Percentiles rank a stretch among this genome's conserved stretches.
phyloP scores from a whole-genome alignment of 148 eudicot genomes.

The Vaccinium corymbosum region DNA sequence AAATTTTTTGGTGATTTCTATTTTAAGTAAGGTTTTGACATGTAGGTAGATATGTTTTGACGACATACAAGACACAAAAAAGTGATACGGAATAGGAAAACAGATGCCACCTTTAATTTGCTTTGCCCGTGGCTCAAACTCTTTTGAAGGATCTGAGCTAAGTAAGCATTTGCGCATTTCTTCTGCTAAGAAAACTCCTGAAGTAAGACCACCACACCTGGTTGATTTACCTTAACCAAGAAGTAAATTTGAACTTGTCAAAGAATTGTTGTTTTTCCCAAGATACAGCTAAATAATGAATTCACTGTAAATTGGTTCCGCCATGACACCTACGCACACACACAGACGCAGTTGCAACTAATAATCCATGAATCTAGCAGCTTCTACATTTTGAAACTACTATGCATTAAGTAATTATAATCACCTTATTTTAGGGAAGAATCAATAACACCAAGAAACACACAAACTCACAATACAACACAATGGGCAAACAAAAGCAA shows the following conservation, averaged over 20 bases:
- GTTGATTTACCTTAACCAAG: slow-evolving; percentile 15
- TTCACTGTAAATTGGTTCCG: not conserved
- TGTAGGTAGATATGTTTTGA: not conserved
- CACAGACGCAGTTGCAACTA: not conserved
- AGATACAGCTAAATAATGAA: not conserved
- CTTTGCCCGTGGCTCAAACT: not conserved
- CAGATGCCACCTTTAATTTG: slow-evolving; percentile 9
- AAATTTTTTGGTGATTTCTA: not conserved
- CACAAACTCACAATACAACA: not conserved
- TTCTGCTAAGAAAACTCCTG: slow-evolving; percentile 10
- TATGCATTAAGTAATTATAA: not conserved
- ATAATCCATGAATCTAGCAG: not conserved
- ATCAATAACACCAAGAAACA: not conserved
- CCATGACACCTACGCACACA: not conserved
- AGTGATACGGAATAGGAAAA: not conserved
- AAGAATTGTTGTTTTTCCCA: not conserved
- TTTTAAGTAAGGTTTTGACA: not conserved
- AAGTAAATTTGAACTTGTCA: not conserved
- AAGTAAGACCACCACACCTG: slow-evolving; percentile 3
- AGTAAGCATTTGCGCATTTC: not conserved
- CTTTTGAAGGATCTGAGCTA: slow-evolving; percentile 3
- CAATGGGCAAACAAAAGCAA: not conserved
- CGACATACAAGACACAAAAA: not conserved
- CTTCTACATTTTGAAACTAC: not conserved
- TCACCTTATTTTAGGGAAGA: not conserved